A percentile compares a stretch with the other conserved stretches of the same genome.
Evolutionary conservation across 768 basidiomycete species (phyloP).

Genomic region (Calvatia gigantea): DNA sequence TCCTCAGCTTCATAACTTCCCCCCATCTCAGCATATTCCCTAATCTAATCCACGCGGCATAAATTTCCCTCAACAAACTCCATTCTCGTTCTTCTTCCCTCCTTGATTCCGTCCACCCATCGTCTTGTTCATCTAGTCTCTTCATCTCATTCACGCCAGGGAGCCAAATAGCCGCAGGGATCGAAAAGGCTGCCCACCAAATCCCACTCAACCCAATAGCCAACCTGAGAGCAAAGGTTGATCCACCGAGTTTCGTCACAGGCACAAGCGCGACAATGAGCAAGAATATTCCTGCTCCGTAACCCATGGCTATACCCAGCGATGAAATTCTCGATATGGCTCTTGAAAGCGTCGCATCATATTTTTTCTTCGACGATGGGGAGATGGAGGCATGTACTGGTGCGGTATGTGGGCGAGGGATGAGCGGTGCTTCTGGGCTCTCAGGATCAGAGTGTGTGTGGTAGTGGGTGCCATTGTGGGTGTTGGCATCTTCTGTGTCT

Average conservation of each 20-base stretch:
- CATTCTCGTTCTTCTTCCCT: slow-evolving; percentile 28
- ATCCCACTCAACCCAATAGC: slow-evolving; percentile 82
- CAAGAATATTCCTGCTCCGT: slow-evolving; percentile 75
- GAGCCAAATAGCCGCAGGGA: slow-evolving; percentile 76
- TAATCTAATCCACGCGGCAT: slow-evolving; percentile 71
- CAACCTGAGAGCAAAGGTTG: slow-evolving; percentile 74
- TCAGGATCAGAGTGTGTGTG: slow-evolving; percentile 19
- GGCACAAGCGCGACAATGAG: slow-evolving; percentile 77
- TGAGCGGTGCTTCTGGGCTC: slow-evolving; percentile 36
- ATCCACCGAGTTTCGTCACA: slow-evolving; percentile 67
- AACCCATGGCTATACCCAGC: slow-evolving; percentile 82
- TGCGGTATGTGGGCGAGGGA: slow-evolving; percentile 19
- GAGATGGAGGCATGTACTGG: background rate
- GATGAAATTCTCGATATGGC: slow-evolving; percentile 83
- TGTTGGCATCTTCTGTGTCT: slow-evolving; percentile 2
- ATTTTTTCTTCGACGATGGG: slow-evolving; percentile 29
- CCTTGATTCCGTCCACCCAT: slow-evolving; percentile 15
- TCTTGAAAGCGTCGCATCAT: slow-evolving; percentile 59
- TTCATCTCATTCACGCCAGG: slow-evolving; percentile 34
- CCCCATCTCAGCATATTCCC: slow-evolving; percentile 69
- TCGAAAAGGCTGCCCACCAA: slow-evolving; percentile 84
- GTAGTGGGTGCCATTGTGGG: slow-evolving; percentile 13
- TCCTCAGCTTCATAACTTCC: slow-evolving; percentile 69
- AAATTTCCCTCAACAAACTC: slow-evolving; percentile 50
- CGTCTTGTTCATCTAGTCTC: slow-evolving; percentile 12